Base-by-base conservation (phyloP, 768 basidiomycete species). In the Termitomyces sp. region DNA sequence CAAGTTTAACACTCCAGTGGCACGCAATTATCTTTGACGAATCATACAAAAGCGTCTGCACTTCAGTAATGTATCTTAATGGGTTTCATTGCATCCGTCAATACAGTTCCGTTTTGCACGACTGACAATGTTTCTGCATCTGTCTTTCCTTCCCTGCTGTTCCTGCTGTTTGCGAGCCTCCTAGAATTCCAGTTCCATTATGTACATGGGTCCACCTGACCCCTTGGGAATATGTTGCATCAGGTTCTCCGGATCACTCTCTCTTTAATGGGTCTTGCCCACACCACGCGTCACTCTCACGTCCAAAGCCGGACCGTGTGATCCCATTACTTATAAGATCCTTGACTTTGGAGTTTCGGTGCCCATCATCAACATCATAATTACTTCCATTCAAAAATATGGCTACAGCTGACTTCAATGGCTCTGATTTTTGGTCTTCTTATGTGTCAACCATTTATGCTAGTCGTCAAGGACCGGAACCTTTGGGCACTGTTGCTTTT, bases 401-500 rank as follows among this genome's bases (percentile, higher is more conserved):
- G 53, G 30, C 53, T 33, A 44, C 42, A 51, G 3, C 14, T 28
- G 33, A 58, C 35, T 4, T 22, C 36, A 28, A 43, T 22, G 13
- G 8, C 45, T n/a, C 32, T 20, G 30, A 24, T 32, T 64, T 65
- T 63, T 82, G 80, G 81, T 71, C 70, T 57, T 61, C 67, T 3
- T 80, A 76, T 57, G 74, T 77, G 71, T 44, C 68, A 4, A 64
- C 69, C 5, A 60, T 81, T 12, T 83, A 83, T 61, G 32, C 49
- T 8, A 69, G 71, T 36, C 69, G 77, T 35, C 69, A 71, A 33
- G 73, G 70, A 10, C 75, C 78, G 20, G 61, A 75, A 44, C 80
- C 80, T 1, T 69, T 86, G 20, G 85, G 86, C 26, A 86, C 88
- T 0, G 84, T 89, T 24, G 71, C 76, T 42, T 71, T 82, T 44